These are phyloP conservation scores for Termitomyces sp. DNA, from an alignment of 768 basidiomycete species.

Conservation along the genomic window DNA sequence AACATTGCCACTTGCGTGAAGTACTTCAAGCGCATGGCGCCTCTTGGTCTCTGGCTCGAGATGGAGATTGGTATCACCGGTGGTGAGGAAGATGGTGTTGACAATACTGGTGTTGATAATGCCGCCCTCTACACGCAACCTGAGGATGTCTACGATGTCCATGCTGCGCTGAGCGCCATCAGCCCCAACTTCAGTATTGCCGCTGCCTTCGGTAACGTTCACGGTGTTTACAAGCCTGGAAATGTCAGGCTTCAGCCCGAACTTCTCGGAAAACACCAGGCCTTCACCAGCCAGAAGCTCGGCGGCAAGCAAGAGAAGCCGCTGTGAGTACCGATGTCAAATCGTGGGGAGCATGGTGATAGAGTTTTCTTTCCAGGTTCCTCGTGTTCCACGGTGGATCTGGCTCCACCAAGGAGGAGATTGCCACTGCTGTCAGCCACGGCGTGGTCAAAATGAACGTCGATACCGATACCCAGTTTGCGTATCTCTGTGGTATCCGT, in stretches of 20 bases:
- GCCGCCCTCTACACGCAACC: conserved; percentile 94
- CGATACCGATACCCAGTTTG: conserved; percentile 92
- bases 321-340: conserved; percentile 51
- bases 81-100: conserved; percentile 99
- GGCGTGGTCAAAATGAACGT: conserved; percentile 99
- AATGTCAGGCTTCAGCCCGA: conserved; percentile 94
- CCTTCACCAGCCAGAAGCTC: conserved; percentile 65
- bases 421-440: conserved; percentile 82
- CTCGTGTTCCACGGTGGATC: conserved; percentile 99
- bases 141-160: conserved; percentile 90
- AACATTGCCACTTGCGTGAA: conserved; percentile 92
- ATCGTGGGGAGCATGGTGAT: not conserved
- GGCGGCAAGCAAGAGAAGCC: conserved; percentile 67
- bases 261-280: conserved; percentile 89
- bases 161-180: conserved; percentile 79
- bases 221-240: conserved; percentile 99
- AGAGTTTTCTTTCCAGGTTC: conserved; percentile 51
- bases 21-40: conserved; percentile 95
- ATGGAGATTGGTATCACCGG: conserved; percentile 99
- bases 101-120: conserved; percentile 96
- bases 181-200: conserved; percentile 96
- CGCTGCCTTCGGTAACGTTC: conserved; percentile 97
- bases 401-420: conserved; percentile 95
- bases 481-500: conserved; percentile 84
- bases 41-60: conserved; percentile 93